Conservation (phyloP, 306 rosid genomes). For the Lupinus albus region DNA sequence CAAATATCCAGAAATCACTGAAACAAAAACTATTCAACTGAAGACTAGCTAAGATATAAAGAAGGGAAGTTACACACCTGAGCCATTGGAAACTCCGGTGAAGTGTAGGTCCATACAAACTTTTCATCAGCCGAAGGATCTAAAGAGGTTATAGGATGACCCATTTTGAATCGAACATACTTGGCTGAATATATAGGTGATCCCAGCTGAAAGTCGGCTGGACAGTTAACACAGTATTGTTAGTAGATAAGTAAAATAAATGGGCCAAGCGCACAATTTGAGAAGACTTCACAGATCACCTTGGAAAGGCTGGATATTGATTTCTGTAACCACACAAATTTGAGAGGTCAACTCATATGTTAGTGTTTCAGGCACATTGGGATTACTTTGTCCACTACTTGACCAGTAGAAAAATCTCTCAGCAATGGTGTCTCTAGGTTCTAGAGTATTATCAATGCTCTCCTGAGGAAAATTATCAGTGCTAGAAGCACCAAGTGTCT, state of each 20-base stretch:
- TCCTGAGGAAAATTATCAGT: constrained; percentile 84
- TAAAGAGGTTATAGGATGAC: constrained; percentile 51
- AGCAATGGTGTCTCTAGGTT: constrained; percentile 37
- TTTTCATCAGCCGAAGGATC: constrained; percentile 48
- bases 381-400: constrained; percentile 76
- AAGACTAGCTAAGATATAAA: constrained; percentile 27
- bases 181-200: constrained; percentile 78
- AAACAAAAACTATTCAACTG: constrained; percentile 22
- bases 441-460: constrained; percentile 75
- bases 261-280: constrained; percentile 26
- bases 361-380: constrained; percentile 77
- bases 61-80: constrained; percentile 52
- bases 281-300: constrained; percentile 49
- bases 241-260: constrained; percentile 29
- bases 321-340: constrained; percentile 66
- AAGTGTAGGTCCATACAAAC: constrained; percentile 80
- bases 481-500: constrained; percentile 80
- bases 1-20: constrained; percentile 30
- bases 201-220: constrained; percentile 75
- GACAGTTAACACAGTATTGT: constrained; percentile 33
- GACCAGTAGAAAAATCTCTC: constrained; percentile 75
- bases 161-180: constrained; percentile 77
- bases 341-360: constrained; percentile 66
- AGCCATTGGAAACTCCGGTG: constrained; percentile 79
- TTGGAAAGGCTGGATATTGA: constrained; percentile 74